Evolutionary conservation across 2,329 filamentous ascomycete species (phyloP).

Genomic region (Aspergillus ruber): DNA sequence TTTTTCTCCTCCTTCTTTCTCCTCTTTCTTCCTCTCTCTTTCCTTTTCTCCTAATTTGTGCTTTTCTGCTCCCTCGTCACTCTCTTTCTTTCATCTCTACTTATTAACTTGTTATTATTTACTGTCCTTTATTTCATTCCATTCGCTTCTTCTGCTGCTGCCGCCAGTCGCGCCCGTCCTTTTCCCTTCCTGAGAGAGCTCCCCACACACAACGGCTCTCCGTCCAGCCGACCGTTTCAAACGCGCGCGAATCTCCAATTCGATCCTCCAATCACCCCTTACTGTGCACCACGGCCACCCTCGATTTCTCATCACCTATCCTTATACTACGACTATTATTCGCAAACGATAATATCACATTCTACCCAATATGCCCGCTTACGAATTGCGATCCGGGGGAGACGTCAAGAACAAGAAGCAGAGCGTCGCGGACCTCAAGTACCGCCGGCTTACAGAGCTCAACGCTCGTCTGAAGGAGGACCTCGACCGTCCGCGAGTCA

Average conservation of each 20-base stretch:
- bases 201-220: slow-evolving; percentile 1
- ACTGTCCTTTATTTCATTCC: slow-evolving; percentile 6
- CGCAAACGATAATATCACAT: slow-evolving; percentile 4
- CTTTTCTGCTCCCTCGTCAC: slow-evolving; percentile 13
- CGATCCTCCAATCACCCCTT: not conserved
- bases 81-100: slow-evolving; percentile 10
- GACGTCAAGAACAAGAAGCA: slow-evolving; percentile 88
- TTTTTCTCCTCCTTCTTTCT: slow-evolving; percentile 6
- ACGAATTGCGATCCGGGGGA: slow-evolving; percentile 60
- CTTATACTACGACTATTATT: slow-evolving; percentile 6
- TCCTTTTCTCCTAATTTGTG: not conserved
- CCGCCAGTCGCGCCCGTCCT: not conserved
- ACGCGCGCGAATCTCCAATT: slow-evolving; percentile 4
- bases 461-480: slow-evolving; percentile 95
- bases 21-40: slow-evolving; percentile 2
- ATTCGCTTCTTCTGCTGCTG: slow-evolving; percentile 1
- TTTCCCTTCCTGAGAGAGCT: not conserved
- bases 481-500: slow-evolving; percentile 88
- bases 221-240: slow-evolving; percentile 6
- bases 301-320: not conserved
- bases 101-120: slow-evolving; percentile 8
- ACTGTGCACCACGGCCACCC: not conserved
- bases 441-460: slow-evolving; percentile 90
- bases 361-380: slow-evolving; percentile 49
- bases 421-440: slow-evolving; percentile 97